Percentiles rank a stretch among this genome's conserved stretches.
Evolutionary conservation across 306 rosid species (phyloP).

Genomic region (Cicer cuneatum): DNA sequence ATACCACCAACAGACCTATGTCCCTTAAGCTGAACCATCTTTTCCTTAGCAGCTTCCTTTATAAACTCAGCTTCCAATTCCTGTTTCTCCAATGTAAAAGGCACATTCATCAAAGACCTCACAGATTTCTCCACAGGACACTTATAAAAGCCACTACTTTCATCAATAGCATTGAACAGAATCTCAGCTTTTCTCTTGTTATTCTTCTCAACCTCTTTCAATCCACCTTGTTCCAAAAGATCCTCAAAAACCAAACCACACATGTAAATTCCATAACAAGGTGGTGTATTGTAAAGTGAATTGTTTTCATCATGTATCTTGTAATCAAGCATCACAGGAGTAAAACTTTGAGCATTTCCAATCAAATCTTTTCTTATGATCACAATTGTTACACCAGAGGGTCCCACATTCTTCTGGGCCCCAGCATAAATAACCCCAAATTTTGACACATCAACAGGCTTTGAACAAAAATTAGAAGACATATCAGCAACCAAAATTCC

Average conservation of each 20-base stretch:
- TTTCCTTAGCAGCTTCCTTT: constrained; percentile 89
- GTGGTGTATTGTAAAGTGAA: constrained; percentile 91
- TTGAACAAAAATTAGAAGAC: constrained; percentile 94
- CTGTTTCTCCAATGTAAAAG: constrained; percentile 82
- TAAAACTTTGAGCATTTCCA: constrained; percentile 65
- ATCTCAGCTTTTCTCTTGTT: constrained; percentile 77
- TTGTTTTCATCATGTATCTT: constrained; percentile 84
- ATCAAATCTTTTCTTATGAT: constrained; percentile 82
- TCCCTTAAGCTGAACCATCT: constrained; percentile 94
- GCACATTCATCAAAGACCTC: constrained; percentile 96
- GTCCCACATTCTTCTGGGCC: constrained; percentile 94
- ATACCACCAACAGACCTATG: constrained; percentile 96
- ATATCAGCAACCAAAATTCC: constrained; percentile 75
- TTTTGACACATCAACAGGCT: constrained; percentile 81
- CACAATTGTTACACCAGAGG: constrained; percentile 87
- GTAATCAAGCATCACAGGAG: constrained; percentile 92
- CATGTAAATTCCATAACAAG: constrained; percentile 84
- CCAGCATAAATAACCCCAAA: constrained; percentile 89
- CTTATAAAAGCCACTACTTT: constrained; percentile 76
- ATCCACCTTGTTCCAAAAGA: constrained; percentile 80
- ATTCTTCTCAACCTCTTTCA: constrained; percentile 86
- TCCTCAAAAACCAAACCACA: constrained; percentile 96
- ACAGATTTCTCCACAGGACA: constrained; percentile 89
- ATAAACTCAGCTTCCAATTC: constrained; percentile 84
- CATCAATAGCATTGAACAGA: constrained; percentile 70